phyloP scores from a whole-genome alignment of 129 eudicot genomes.

The Centaurea solstitialis region DNA sequence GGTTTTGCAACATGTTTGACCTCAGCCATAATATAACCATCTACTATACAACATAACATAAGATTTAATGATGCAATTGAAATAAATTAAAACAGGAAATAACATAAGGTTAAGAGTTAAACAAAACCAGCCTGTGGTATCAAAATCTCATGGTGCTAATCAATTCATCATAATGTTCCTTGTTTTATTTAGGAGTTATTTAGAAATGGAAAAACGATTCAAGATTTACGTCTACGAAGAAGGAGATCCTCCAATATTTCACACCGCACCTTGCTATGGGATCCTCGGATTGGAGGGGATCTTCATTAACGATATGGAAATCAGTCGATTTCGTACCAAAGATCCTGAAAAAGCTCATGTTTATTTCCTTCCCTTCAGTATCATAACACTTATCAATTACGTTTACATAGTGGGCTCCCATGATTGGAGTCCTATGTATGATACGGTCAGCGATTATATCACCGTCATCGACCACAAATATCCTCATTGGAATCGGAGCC shows the following conservation, averaged over 20 bases:
- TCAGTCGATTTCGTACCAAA: conserved; percentile 28
- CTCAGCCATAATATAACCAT: no score
- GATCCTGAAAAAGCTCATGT: conserved; percentile 39
- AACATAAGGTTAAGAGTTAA: no score
- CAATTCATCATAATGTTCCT: no score
- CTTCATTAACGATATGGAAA: conserved; percentile 37
- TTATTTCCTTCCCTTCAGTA: conserved; percentile 38
- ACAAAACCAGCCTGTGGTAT: no score
- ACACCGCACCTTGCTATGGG: conserved; percentile 19
- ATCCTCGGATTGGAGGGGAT: conserved; percentile 41
- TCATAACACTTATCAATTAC: conserved; percentile 22
- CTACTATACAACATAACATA: no score
- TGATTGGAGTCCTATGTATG: conserved; percentile 28
- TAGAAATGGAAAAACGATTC: conserved; percentile 38
- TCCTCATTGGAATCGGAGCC: conserved; percentile 1
- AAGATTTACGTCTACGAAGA: conserved; percentile 36
- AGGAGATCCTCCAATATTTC: conserved; percentile 46
- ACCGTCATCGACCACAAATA: conserved; percentile 6
- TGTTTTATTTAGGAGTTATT: conserved; percentile 29
- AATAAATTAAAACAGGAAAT: no score
- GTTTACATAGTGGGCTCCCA: conserved; percentile 25
- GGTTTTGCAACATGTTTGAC: no score
- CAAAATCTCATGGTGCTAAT: no score
- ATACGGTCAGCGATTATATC: conserved; percentile 31
- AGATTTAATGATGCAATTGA: no score